phyloP scores from a whole-genome alignment of 1,284 basidiomycete genomes.

The Boletus mariae region DNA sequence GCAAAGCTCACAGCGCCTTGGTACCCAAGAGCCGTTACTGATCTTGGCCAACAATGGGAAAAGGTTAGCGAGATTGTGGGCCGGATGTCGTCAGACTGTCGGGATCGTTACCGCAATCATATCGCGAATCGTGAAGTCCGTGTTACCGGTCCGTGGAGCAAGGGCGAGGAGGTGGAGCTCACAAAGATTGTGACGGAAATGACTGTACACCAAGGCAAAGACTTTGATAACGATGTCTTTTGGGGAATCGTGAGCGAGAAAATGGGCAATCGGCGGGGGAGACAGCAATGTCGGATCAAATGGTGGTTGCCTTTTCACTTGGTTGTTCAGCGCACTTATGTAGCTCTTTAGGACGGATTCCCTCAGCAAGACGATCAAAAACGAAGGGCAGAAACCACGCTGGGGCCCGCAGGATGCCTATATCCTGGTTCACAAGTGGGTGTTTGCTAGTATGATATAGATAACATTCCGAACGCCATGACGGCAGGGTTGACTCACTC shows the following conservation, averaged over 20 bases:
- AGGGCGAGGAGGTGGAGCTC: constrained; percentile 69
- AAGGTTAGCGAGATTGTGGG: constrained; percentile 65
- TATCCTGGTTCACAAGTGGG: constrained; percentile 77
- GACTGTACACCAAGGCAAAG: constrained; percentile 63
- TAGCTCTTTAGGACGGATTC: constrained; percentile 61
- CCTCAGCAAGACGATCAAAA: constrained; percentile 67
- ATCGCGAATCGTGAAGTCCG: constrained; percentile 58
- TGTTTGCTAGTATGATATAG: constrained; percentile 7
- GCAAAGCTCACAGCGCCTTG: constrained; percentile 3
- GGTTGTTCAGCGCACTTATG: constrained; percentile 1
- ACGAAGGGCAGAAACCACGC: constrained; percentile 61
- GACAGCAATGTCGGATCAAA: constrained; percentile 83
- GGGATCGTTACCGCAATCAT: constrained; percentile 81
- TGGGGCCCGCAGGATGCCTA: constrained; percentile 74
- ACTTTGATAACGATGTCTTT: constrained; percentile 73
- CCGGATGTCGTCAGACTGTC: constrained; percentile 73
- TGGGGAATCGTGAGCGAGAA: constrained; percentile 72
- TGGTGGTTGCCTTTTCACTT: constrained; percentile 45
- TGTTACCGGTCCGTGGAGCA: constrained; percentile 61
- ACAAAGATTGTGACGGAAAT: constrained; percentile 70
- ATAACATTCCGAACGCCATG: not conserved
- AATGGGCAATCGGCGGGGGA: constrained; percentile 70
- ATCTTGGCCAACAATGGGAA: constrained; percentile 77
- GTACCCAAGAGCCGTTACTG: constrained; percentile 54
- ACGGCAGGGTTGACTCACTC: constrained; percentile 61